These are phyloP conservation scores for Colletotrichum sp. DNA, from an alignment of 2,329 filamentous ascomycete genomes.

Conservation along the genomic window DNA sequence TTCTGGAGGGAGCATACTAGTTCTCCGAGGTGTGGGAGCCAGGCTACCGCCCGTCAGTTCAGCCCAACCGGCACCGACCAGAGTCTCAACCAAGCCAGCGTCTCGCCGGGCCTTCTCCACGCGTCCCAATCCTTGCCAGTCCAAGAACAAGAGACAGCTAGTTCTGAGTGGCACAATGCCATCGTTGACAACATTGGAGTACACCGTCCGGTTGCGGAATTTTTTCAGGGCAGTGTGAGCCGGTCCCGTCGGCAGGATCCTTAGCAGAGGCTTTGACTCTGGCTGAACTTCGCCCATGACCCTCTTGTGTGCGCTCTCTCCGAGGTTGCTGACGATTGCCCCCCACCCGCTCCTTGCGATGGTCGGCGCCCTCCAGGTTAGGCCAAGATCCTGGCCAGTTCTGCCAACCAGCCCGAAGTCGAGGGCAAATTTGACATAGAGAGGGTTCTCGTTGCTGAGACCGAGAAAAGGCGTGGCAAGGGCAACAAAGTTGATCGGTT, in stretches of 20 bases:
- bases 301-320: conserved; percentile 68
- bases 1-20: conserved; percentile 44
- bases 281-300: conserved; percentile 69
- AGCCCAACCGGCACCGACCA: conserved; percentile 93
- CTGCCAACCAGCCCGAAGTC: conserved; percentile 97
- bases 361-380: conserved; percentile 92
- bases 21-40: conserved; percentile 46
- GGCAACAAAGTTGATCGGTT: conserved; percentile 88
- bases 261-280: conserved; percentile 85
- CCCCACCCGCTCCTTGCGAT: conserved; percentile 87
- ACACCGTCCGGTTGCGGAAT: conserved; percentile 90
- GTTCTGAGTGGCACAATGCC: conserved; percentile 95
- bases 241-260: conserved; percentile 89
- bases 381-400: conserved; percentile 91
- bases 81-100: conserved; percentile 89
- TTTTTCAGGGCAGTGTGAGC: conserved; percentile 86
- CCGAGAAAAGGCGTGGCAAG: conserved; percentile 89
- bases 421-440: conserved; percentile 96
- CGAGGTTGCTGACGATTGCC: conserved; percentile 82
- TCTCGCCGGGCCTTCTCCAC: conserved; percentile 95
- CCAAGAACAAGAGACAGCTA: conserved; percentile 93
- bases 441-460: conserved; percentile 94
- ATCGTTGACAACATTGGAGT: conserved; percentile 97
- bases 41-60: conserved; percentile 81
- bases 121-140: conserved; percentile 92